A percentile compares a stretch with the other conserved stretches of the same genome.
These are phyloP conservation scores for Candida smagusa DNA, from an alignment of 1,139 yeast species.

Conservation along the genomic window DNA sequence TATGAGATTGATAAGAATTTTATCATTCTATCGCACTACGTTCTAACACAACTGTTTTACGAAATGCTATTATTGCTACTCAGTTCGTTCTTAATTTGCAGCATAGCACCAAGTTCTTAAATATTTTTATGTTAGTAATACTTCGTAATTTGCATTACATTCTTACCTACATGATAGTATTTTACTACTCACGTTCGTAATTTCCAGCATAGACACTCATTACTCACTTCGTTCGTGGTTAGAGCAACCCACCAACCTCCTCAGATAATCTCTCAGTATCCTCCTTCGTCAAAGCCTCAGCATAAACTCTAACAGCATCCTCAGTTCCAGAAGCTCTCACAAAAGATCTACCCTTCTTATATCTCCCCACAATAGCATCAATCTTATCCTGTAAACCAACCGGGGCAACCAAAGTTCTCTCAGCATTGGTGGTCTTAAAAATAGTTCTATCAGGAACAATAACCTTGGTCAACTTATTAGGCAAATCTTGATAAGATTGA, in stretches of 20 bases:
- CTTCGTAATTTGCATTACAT: too few relatives aligned
- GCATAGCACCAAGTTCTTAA: too few relatives aligned
- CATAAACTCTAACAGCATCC: conserved; percentile 93
- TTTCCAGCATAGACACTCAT: too few relatives aligned
- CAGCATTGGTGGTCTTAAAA: conserved; percentile 88
- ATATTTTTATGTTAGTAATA: too few relatives aligned
- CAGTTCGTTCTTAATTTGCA: too few relatives aligned
- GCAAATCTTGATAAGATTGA: conserved; percentile 73
- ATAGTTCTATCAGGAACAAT: conserved; percentile 75
- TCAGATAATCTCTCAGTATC: conserved; percentile 32
- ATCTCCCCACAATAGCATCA: conserved; percentile 60
- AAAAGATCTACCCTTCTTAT: conserved; percentile 72
- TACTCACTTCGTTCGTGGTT: too few relatives aligned
- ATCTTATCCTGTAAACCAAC: conserved; percentile 71
- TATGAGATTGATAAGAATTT: too few relatives aligned
- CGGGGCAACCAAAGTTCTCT: conserved; percentile 75
- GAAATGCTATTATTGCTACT: too few relatives aligned
- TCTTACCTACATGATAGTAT: too few relatives aligned
- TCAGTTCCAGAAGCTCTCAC: conserved; percentile 98
- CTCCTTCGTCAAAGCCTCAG: conserved; percentile 66
- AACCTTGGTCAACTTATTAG: conserved; percentile 79
- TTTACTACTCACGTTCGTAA: too few relatives aligned
- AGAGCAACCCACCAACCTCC: conserved; percentile 32
- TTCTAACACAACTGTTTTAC: too few relatives aligned
- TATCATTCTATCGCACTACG: too few relatives aligned